Base-by-base conservation (phyloP, 1,284 basidiomycete genomes). In the Fomitopsis palustris region DNA sequence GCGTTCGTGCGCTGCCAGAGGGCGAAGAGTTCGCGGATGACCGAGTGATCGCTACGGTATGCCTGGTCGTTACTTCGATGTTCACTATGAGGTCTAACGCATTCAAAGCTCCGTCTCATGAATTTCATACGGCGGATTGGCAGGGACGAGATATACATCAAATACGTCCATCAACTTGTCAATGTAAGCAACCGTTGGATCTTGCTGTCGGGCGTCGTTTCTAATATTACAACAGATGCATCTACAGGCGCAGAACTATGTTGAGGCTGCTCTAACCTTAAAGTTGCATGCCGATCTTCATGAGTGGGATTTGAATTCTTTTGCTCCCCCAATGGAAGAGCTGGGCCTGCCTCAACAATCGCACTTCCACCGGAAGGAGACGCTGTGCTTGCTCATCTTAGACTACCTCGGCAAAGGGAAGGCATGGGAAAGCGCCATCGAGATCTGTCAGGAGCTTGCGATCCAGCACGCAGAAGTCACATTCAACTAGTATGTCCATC, bases 1-100 rank as follows among this genome's bases (percentile, higher is more conserved):
- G 86, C 59, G 88, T 98, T 7, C 85, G 94, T n/a, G 94, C 89
- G 60, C 78, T 99, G n/a, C 95, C 95, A 0, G 90, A 94, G 59
- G 91, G 93, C n/a, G 90, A 95, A 64, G 92, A 94, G 72, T 97
- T 89, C 75, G 86, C 92, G 21, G 96, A 98, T 70, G 96, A 99
- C 70, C 87, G 95, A 25, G 91, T 96, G 23, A 94, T 95, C 63
- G 95, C 94, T 5, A 96, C 94, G 25, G 88, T 88, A 60, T 62
- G 63, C 66, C 19, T 23, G 29, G 17, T 58, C 39, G 38, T 55
- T 55, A 17, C 27, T 25, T 43, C 31, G 53, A 27, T 8, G 12
- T 33, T 49, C 19, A 17, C 37, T 38, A 43, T 8, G 38, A 12
- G 37, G 14, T 21, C 52, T n/a, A 38, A 12, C 37, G 19, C 4